Base-by-base conservation (phyloP, 148 eudicot species). In the Mesembryanthemum crystallinum region DNA sequence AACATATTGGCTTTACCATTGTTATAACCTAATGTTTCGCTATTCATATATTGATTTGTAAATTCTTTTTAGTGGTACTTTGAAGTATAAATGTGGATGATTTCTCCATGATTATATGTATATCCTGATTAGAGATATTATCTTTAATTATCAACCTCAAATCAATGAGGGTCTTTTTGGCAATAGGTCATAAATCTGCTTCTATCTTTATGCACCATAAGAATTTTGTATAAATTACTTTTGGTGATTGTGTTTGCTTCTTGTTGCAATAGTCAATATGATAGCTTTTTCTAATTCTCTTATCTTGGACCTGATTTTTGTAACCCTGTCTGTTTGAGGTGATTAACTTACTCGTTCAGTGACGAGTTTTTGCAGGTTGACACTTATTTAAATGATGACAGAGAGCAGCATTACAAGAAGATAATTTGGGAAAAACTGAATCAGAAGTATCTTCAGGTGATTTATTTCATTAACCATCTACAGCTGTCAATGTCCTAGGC, bases 401-500 rank as follows among this genome's bases (percentile, higher is more conserved):
- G 73, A 73, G 81, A 82, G 71, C 73, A 51, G 78, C 14, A 74
- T 30, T 77, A 52, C 42, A 82, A 73, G 81, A 77, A 77, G 64
- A 69, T 52, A 24, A 82, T 82, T 67, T 82, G 84, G 84, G 81
- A 82, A 73, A 62, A 73, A 68, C 60, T 82, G 77, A 82, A 82
- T 63, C 29, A 55, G 23, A 52, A 82, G 75, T 82, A 82, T 77
- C 75, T 82, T 68, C 66, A 82, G 77, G 84, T 82, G 32, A 67
- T 69, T 20, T 17, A 18, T 13, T 76, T 67, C 20, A 25, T 9
- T 20, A 65, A 35, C 39, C 39, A 35, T 35, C 4, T 35, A 35
- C 39, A 35, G 4, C 24, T 30, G 7, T 60, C 54, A 51, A 21
- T 39, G 12, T 72, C 54, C 61, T 23, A 35, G 13, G 5, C 37